A percentile compares a stretch with the other conserved stretches of the same genome.
phyloP scores from a whole-genome alignment of 2,329 filamentous ascomycete genomes.

The Sarocladium oryzae region DNA sequence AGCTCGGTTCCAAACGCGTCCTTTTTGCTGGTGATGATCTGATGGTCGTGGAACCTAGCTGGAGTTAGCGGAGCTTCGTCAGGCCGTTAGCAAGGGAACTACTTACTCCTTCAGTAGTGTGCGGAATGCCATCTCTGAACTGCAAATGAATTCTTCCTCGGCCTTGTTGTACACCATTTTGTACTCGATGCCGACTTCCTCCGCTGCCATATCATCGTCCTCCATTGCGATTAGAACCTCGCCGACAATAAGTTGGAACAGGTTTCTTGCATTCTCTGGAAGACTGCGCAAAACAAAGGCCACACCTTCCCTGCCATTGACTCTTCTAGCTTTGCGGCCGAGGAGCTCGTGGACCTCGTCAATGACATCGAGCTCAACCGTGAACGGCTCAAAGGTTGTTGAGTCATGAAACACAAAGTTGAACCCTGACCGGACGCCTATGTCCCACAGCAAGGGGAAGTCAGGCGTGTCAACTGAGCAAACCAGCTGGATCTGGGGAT shows the following conservation, averaged over 20 bases:
- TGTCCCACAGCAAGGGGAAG: constrained; percentile 85
- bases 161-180: constrained; percentile 90
- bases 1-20: constrained; percentile 81
- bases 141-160: constrained; percentile 93
- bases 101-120: constrained; percentile 85
- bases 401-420: constrained; percentile 90
- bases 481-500: constrained; percentile 64
- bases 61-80: constrained; percentile 19
- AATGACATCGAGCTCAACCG: constrained; percentile 71
- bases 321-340: constrained; percentile 69
- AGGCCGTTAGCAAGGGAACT: not conserved
- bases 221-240: constrained; percentile 72
- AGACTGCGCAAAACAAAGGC: constrained; percentile 84
- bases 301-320: constrained; percentile 86
- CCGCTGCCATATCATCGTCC: constrained; percentile 45
- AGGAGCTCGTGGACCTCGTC: constrained; percentile 86
- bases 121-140: constrained; percentile 90
- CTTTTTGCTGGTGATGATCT: constrained; percentile 88
- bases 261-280: constrained; percentile 82
- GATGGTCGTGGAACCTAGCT: constrained; percentile 82
- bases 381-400: constrained; percentile 77
- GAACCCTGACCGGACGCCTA: constrained; percentile 72
- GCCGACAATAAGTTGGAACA: constrained; percentile 78
- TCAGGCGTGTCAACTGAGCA: constrained; percentile 84
- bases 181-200: constrained; percentile 76